A percentile compares a stretch with the other conserved stretches of the same genome.
Conservation (phyloP, 495 filamentous ascomycete species). For the Aspergillus steynii region DNA sequence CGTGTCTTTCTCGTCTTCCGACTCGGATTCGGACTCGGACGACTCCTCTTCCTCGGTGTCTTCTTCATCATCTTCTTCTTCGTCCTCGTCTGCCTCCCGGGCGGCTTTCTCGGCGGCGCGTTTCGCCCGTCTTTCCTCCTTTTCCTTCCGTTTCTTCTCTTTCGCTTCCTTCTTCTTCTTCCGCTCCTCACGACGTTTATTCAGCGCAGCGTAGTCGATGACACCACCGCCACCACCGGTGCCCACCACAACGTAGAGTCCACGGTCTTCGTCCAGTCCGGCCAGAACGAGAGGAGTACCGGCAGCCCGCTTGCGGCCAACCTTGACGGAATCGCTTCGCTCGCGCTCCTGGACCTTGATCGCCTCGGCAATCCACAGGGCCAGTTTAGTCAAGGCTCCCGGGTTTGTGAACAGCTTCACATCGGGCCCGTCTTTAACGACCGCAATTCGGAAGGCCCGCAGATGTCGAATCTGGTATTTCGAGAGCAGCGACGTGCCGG, state of each 20-base stretch:
- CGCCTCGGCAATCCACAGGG: conserved; percentile 91
- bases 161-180: conserved; percentile 59
- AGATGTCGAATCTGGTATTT: conserved; percentile 93
- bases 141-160: conserved; percentile 61
- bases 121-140: conserved; percentile 56
- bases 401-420: conserved; percentile 87
- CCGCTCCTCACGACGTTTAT: conserved; percentile 65
- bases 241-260: conserved; percentile 88
- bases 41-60: conserved; percentile 47
- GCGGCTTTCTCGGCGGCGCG: conserved; percentile 46
- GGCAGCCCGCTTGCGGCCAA: conserved; percentile 54
- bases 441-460: conserved; percentile 87
- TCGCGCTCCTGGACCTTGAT: conserved; percentile 86
- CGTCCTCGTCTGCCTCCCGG: conserved; percentile 55
- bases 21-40: conserved; percentile 58
- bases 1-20: conserved; percentile 60
- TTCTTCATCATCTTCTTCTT: conserved; percentile 51
- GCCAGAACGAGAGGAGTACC: conserved; percentile 88
- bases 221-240: conserved; percentile 72
- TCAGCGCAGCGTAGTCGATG: conserved; percentile 61
- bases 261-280: conserved; percentile 81
- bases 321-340: conserved; percentile 64
- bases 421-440: conserved; percentile 94
- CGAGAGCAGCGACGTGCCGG: conserved; percentile 83
- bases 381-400: conserved; percentile 86